Conservation (phyloP, 805 yeast genomes). For the Saccharomycopsis selenospora region DNA sequence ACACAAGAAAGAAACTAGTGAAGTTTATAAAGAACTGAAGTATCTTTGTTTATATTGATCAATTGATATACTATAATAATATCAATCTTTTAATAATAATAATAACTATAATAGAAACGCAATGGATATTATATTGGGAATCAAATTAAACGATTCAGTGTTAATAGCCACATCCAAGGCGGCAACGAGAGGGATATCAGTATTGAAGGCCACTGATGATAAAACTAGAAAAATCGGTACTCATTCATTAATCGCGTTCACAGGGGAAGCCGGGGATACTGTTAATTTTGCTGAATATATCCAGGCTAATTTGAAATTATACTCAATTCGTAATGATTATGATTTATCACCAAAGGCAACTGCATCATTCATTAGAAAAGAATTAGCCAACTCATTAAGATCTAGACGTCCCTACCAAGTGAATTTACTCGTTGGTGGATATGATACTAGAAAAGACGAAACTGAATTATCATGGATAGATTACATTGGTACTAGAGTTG, state of each 20-base stretch:
- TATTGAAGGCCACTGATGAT: conserved; percentile 70
- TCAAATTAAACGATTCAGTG: conserved; percentile 72
- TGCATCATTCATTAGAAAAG: conserved; percentile 81
- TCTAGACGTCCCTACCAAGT: conserved; percentile 96
- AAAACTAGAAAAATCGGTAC: conserved; percentile 70
- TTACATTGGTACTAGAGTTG: conserved; percentile 86
- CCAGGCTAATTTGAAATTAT: conserved; percentile 85
- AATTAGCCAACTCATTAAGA: conserved; percentile 80
- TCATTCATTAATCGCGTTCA: conserved; percentile 76
- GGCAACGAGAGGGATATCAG: conserved; percentile 81
- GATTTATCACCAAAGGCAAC: conserved; percentile 82
- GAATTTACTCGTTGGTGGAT: conserved; percentile 83
- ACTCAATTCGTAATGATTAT: conserved; percentile 74
- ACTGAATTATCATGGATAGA: conserved; percentile 75
- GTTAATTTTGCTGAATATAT: conserved; percentile 91
- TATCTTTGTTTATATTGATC: too few species aligned
- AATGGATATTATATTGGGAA: conserved; percentile 91
- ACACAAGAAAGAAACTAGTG: too few species aligned
- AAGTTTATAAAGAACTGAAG: too few species aligned
- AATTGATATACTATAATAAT: too few species aligned
- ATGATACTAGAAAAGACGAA: conserved; percentile 44
- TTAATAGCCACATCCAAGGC: conserved; percentile 93
- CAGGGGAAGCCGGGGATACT: conserved; percentile 96
- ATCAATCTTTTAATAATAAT: too few species aligned
- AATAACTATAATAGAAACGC: too few species aligned